phyloP scores from a whole-genome alignment of 805 yeast species.

The Candida maesae region DNA sequence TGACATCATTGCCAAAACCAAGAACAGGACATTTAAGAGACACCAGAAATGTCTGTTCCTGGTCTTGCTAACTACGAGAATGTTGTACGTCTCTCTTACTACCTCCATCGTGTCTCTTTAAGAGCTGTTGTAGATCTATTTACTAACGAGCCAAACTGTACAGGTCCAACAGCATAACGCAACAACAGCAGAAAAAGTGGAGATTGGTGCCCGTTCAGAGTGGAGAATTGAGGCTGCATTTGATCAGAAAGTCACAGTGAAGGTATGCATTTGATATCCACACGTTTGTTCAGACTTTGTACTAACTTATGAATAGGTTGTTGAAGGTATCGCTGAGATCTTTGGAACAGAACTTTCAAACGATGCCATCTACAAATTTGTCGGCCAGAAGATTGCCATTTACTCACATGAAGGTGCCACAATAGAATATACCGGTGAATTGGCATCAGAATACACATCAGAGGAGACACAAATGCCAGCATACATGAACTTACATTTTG shows the following conservation, averaged over 20 bases:
- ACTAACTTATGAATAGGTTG: constrained; percentile 25
- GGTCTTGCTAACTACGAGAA: constrained; percentile 9
- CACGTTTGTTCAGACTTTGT: background rate
- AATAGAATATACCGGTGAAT: constrained; percentile 38
- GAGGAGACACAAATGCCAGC: constrained; percentile 67
- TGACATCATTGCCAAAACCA: too few relatives aligned
- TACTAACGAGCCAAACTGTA: background rate
- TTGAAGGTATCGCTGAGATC: constrained; percentile 77
- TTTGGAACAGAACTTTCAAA: constrained; percentile 90
- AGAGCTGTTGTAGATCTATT: background rate
- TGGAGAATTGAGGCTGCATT: constrained; percentile 74
- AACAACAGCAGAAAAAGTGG: constrained; percentile 13
- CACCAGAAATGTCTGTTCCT: constrained; percentile 26
- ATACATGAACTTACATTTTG: constrained; percentile 69
- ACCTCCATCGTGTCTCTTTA: background rate
- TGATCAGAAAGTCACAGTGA: constrained; percentile 46
- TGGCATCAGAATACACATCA: constrained; percentile 56
- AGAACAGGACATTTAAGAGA: constrained; percentile 22
- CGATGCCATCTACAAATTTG: constrained; percentile 57
- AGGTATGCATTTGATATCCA: constrained; percentile 27
- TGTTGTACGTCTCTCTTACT: constrained; percentile 6
- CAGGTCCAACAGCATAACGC: constrained; percentile 5
- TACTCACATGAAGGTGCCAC: constrained; percentile 65
- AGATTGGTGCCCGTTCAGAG: constrained; percentile 43
- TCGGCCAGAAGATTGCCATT: constrained; percentile 51